Evolutionary conservation across 2,329 filamentous ascomycete species (phyloP), one percentile per base, ranked within the genome.

Genomic region (Botryotinia calthae): DNA sequence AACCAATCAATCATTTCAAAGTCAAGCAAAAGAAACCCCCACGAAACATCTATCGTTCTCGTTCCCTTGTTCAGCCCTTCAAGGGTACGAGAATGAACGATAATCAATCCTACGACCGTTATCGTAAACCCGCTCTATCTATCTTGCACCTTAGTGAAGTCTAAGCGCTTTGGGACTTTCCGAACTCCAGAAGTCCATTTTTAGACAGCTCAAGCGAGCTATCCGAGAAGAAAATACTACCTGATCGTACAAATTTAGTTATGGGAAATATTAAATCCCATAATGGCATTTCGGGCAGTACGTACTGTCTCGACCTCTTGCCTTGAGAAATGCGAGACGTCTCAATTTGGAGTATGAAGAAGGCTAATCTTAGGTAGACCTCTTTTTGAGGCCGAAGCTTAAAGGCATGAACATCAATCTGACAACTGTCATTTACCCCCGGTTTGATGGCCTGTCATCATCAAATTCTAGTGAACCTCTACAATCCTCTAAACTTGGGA

Each of bases 271-370:
- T 37, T 20, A 10, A 63, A 63, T 44, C 9, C 37, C 37, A 44
- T 44, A 18, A 20, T 44, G 54, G n/a, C 10, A n/a, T 44, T 42
- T 63, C 8, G 37, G 37, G 5, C 37, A 63, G 28, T 37, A 51
- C 12, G 20, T 37, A 51, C 12, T 25, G 44, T 46, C 44, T 65
- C 28, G 22, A 51, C 44, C 44, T 65, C 28, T 18, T n/a, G 63
- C 48, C 44, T 65, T 48, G 10, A 10, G 22, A 65, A 65, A n/a
- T 4, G 14, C 63, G 63, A 65, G 64, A 66, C 46, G 46, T 51
- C 64, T 54, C 44, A 51, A 54, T 54, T 54, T 34, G 64, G 14
- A 28, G 44, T 18, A 54, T 64, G 69, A 44, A 71, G 69, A 71
- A 54, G 12, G 10, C 44, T 51, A 64, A 54, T 54, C 58, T 71